Percentiles rank a stretch among this genome's conserved stretches.
These are phyloP conservation scores for Podaxis sp. DNA, from an alignment of 768 basidiomycete species.

Conservation along the genomic window DNA sequence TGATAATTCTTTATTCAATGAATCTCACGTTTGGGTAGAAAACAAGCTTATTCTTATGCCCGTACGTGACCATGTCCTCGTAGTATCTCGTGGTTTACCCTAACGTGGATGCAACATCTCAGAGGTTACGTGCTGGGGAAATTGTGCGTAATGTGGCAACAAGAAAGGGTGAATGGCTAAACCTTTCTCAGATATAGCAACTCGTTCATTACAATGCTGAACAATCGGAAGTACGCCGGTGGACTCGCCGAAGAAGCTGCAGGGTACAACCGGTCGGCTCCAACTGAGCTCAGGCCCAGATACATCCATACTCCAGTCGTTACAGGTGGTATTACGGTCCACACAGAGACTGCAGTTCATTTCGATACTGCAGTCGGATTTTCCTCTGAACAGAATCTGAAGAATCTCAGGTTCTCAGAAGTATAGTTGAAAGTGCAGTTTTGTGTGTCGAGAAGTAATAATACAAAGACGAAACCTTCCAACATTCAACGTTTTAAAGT, in stretches of 20 bases:
- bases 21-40: neutral
- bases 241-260: neutral
- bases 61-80: neutral
- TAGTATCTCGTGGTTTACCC: too few relatives aligned
- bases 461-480: neutral
- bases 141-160: neutral
- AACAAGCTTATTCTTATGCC: slow-evolving; percentile 1
- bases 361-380: neutral
- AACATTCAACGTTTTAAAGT: neutral
- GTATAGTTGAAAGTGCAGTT: neutral
- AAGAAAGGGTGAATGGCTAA: neutral
- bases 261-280: neutral
- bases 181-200: neutral
- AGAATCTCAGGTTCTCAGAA: neutral
- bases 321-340: neutral
- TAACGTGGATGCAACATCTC: neutral
- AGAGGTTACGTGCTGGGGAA: slow-evolving; percentile 8
- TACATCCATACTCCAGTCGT: neutral
- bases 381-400: neutral
- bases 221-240: neutral
- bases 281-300: neutral
- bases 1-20: neutral
- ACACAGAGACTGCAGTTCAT: neutral
- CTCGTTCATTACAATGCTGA: slow-evolving; percentile 5
- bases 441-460: neutral